Base-by-base conservation (phyloP, 148 eudicot species). In the Beta vulgaris region DNA sequence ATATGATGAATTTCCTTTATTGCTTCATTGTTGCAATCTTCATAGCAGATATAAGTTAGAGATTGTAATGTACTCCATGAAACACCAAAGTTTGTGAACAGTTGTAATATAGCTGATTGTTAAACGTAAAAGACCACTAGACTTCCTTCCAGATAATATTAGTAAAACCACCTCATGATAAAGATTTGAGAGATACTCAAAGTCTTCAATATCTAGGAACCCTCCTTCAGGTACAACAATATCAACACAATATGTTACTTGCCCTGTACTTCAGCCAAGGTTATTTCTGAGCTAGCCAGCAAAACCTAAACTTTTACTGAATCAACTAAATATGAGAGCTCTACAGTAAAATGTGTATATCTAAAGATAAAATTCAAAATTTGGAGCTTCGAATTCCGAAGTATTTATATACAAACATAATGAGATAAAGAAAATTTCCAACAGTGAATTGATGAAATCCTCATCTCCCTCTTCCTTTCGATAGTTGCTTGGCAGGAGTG, bases 401-500 rank as follows among this genome's bases (percentile, higher is more conserved):
- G 53, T 61, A 6, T 26, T n/a, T 71, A 63, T 68, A 55, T 79
- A 73, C 58, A 60, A 57, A 19, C 25, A 25, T 6, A 31, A 40
- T 34, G 29, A n/a, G 31, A 9, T 28, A 19, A 68, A 29, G 29
- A 11, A 72, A 40, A 26, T 42, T 14, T 29, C 37, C 34, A 39
- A n/a, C 31, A 25, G 9, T 23, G 51, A 7, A 29, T 29, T 26
- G 51, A 21, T 36, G 48, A 46, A 18, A 11, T 26, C 23, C 35
- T 80, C 69, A 84, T 76, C 78, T 72, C 73, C 79, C 44, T 66
- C 84, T 71, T 78, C 82, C 73, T 36, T 78, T 81, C n/a, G 66
- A 55, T 9, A 84, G 81, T 72, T 82, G 91, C 75, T 82, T 89
- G 72, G 87, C 84, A 60, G 89, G 90, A 71, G 92, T 89, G 79